These are phyloP conservation scores for Panaeolus cyanescens DNA, from an alignment of 768 basidiomycete species.

Conservation along the genomic window DNA sequence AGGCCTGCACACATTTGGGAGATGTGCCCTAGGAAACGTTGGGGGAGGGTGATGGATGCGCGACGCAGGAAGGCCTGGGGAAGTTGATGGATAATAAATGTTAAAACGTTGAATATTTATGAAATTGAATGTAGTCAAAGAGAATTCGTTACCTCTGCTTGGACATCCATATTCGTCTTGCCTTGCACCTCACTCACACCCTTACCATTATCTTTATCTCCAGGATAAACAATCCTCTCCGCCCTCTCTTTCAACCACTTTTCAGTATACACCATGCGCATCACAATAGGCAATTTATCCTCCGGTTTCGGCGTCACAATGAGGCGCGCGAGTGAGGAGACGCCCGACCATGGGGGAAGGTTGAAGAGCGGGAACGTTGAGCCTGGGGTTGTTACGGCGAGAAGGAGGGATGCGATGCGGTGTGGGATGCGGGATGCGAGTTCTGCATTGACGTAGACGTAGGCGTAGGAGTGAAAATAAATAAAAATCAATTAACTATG, in stretches of 20 bases:
- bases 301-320: conserved; percentile 46
- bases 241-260: conserved; percentile 62
- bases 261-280: conserved; percentile 60
- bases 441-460: conserved; percentile 43
- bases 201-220: conserved; percentile 16
- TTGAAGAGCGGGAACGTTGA: conserved; percentile 45
- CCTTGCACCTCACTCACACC: conserved; percentile 28
- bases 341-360: conserved; percentile 53
- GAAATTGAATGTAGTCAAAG: not conserved
- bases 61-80: conserved; percentile 48
- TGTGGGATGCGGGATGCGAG: conserved; percentile 66
- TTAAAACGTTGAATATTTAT: not conserved
- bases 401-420: conserved; percentile 64
- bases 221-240: conserved; percentile 45
- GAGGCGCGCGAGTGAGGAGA: conserved; percentile 34
- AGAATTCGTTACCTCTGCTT: conserved; percentile 46
- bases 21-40: conserved; percentile 58
- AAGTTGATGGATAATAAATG: not conserved
- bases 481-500: not conserved
- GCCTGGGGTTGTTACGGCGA: conserved; percentile 66
- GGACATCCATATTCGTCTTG: conserved; percentile 65
- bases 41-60: conserved; percentile 54
- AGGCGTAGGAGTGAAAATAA: not conserved
- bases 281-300: conserved; percentile 48
- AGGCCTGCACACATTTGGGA: conserved; percentile 74